Evolutionary conservation across 441 rosid genomes (phyloP).

Genomic region (Flueggea neowawraea): DNA sequence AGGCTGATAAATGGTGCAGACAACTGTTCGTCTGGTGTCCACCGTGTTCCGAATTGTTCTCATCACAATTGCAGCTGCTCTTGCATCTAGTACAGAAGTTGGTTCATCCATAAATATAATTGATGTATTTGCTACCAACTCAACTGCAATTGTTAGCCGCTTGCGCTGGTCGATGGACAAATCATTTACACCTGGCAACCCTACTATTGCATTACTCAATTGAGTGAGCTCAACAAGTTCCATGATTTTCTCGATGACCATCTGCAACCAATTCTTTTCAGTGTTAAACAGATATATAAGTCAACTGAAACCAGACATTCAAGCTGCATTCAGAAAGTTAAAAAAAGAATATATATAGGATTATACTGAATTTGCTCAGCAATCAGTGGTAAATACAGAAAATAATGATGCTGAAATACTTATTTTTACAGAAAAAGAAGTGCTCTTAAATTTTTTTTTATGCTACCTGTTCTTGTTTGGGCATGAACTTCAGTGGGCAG

Average conservation of each 20-base stretch:
- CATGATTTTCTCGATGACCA: slow-evolving; percentile 38
- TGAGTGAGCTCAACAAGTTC: slow-evolving; percentile 36
- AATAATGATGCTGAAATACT: too few species aligned
- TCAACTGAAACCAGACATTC: too few species aligned
- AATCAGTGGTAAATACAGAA: too few species aligned
- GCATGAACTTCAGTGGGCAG: slow-evolving; percentile 25
- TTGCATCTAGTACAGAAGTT: slow-evolving; percentile 44
- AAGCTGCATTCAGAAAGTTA: too few species aligned
- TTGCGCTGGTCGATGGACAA: slow-evolving; percentile 43
- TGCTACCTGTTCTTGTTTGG: slow-evolving; percentile 33
- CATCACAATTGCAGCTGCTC: slow-evolving; percentile 51
- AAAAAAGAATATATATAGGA: too few species aligned
- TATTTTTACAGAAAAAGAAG: too few species aligned
- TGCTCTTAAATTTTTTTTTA: background rate
- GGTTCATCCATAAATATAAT: slow-evolving; percentile 49
- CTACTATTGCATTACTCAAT: slow-evolving; percentile 26
- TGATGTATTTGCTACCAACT: slow-evolving; percentile 43
- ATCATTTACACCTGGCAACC: slow-evolving; percentile 39
- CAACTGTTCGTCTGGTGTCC: slow-evolving; percentile 43
- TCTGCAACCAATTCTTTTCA: slow-evolving; percentile 12
- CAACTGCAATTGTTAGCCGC: slow-evolving; percentile 42
- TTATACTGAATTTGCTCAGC: too few species aligned
- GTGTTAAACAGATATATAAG: background rate
- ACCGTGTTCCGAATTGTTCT: slow-evolving; percentile 44
- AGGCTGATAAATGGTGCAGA: slow-evolving; percentile 47